These are phyloP conservation scores for Microsporum canis DNA, from an alignment of 2,329 filamentous ascomycete species.

Conservation along the genomic window DNA sequence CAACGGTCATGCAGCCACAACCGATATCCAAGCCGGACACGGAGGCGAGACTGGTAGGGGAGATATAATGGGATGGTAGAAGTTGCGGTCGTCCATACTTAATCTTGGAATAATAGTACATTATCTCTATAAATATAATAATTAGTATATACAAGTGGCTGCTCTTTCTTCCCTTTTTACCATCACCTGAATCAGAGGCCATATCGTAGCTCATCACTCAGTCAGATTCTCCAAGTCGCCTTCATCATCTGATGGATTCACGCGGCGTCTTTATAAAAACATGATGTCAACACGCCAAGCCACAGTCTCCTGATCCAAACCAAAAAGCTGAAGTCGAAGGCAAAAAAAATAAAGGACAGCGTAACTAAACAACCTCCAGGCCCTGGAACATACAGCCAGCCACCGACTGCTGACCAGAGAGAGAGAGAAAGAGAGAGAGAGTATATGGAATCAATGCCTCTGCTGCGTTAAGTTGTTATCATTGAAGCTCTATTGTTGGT, in stretches of 20 bases:
- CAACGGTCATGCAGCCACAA: too few relatives aligned
- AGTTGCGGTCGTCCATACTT: too few relatives aligned
- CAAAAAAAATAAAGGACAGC: not conserved
- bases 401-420: not conserved
- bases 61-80: too few relatives aligned
- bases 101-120: too few relatives aligned
- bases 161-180: too few relatives aligned
- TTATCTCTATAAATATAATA: too few relatives aligned
- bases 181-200: too few relatives aligned
- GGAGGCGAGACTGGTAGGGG: too few relatives aligned
- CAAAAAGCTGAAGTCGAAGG: not conserved
- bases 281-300: conserved; percentile 4
- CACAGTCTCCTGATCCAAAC: not conserved
- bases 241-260: not conserved
- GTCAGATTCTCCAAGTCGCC: not conserved
- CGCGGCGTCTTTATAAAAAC: not conserved
- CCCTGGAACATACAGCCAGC: not conserved
- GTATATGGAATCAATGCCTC: not conserved
- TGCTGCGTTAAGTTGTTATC: not conserved
- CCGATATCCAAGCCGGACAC: too few relatives aligned
- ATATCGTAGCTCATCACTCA: not conserved
- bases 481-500: not conserved
- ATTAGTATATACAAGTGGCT: too few relatives aligned
- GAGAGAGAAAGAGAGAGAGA: not conserved
- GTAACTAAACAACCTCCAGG: not conserved